A percentile compares a stretch with the other conserved stretches of the same genome.
These are phyloP conservation scores for Gilbertella persicaria DNA, from an alignment of 371 early-diverging fungal species.

Conservation along the genomic window DNA sequence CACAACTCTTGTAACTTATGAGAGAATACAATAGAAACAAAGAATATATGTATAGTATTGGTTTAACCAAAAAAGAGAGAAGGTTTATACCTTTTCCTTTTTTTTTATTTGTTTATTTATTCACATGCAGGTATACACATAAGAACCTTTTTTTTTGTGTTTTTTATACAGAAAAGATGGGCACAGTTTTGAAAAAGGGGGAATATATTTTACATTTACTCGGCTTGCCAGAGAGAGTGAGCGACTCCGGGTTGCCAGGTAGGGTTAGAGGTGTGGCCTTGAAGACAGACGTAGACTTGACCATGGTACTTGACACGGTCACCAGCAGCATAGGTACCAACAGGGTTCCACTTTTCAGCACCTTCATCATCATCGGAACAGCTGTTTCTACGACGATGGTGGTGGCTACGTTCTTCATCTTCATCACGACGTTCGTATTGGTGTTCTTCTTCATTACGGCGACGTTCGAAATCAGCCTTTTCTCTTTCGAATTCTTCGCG, in stretches of 20 bases:
- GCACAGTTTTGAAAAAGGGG: neutral
- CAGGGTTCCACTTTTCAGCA: slow-evolving; percentile 52
- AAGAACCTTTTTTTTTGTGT: no score
- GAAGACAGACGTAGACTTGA: slow-evolving; percentile 51
- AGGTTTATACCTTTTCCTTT: no score
- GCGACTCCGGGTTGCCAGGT: slow-evolving; percentile 58
- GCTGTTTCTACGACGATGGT: slow-evolving; percentile 9
- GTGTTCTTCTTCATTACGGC: slow-evolving; percentile 10
- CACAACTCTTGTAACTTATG: no score
- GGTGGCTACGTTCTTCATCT: neutral
- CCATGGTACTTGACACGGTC: slow-evolving; percentile 59
- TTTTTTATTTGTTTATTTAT: no score
- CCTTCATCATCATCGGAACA: slow-evolving; percentile 14
- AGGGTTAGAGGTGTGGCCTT: slow-evolving; percentile 58
- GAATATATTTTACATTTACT: slow-evolving; percentile 25
- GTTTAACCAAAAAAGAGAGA: no score
- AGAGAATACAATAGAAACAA: no score
- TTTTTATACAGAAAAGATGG: no score
- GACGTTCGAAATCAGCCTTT: slow-evolving; percentile 21
- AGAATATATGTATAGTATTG: no score
- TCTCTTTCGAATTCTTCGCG: slow-evolving; percentile 26
- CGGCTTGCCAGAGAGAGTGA: slow-evolving; percentile 58
- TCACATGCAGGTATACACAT: no score
- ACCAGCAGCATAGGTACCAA: slow-evolving; percentile 57
- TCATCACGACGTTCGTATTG: slow-evolving; percentile 14